Evolutionary conservation across 768 basidiomycete species (phyloP), one percentile per base, ranked within the genome.

Genomic region (Cystofilobasidium bisporidii): DNA sequence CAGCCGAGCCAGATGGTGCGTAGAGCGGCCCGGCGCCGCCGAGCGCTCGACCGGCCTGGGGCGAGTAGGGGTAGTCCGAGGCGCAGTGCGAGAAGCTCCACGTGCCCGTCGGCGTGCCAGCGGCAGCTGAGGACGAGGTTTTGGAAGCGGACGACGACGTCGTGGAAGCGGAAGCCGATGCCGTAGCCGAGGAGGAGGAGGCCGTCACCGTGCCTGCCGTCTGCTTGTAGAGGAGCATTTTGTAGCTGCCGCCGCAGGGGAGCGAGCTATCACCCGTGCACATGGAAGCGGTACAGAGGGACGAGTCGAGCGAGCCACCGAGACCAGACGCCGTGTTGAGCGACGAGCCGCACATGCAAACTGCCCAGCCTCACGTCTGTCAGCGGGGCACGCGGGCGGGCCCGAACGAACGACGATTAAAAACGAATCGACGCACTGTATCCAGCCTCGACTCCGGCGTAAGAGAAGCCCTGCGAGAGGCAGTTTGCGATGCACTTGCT

Each of bases 31-130:
- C 38, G 3, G 56, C 56, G 38, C 64, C 64, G 2, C 41, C 38
- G 28, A 65, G 56, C 1, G 64, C 28, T n/a, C 64, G 56, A 15
- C 64, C 64, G 41, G 43, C 64, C 56, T 38, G 28, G 30, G 64
- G 56, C 32, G 30, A 22, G 32, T 48, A 65, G 2, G 64, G 64
- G 32, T 65, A 59, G 64, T 65, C 64, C 0, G 24, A 22, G 8
- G 57, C 64, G 64, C 64, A 65, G 5, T 56, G 55, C 20, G 41
- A 41, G 32, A 15, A 58, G 41, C 40, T 58, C 56, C 56, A 65
- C n/a, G 40, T 65, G 14, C 15, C 43, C 14, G 43, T 32, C n/a
- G 64, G 56, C 22, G 64, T 57, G 15, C 41, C 24, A 17, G 47
- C 17, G 2, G 61, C 33, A 12, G 43, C 12, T 2, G 28, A 28